Percentiles rank a stretch among this genome's conserved stretches.
phyloP scores from a whole-genome alignment of 1,139 yeast species.

The Kurtzmaniella quercitrusa region DNA sequence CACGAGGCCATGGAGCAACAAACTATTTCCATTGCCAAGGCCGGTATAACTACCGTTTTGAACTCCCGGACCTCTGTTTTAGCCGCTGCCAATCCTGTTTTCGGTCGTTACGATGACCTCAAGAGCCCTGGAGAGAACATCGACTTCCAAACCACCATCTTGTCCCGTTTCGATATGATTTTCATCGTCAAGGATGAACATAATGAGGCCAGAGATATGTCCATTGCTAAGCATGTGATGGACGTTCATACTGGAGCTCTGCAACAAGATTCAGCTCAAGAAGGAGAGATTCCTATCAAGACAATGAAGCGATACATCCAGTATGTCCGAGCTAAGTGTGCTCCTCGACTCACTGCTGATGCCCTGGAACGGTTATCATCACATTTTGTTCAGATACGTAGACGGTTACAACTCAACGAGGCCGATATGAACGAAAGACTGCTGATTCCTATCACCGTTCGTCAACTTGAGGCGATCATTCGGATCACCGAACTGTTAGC shows the following conservation, averaged over 20 bases:
- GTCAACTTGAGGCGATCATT: conserved; percentile 95
- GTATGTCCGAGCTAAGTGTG: conserved; percentile 84
- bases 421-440: conserved; percentile 82
- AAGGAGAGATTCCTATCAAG: conserved; percentile 86
- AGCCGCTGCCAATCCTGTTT: conserved; percentile 97
- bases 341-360: conserved; percentile 85
- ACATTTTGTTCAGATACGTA: conserved; percentile 88
- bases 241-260: conserved; percentile 84
- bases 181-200: conserved; percentile 96
- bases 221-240: conserved; percentile 94
- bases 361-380: conserved; percentile 93
- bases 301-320: conserved; percentile 90
- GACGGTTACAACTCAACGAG: conserved; percentile 78
- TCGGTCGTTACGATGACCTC: conserved; percentile 93
- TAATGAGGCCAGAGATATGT: conserved; percentile 76
- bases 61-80: conserved; percentile 94
- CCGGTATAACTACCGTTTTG: conserved; percentile 94
- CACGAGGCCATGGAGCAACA: conserved; percentile 99
- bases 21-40: conserved; percentile 97
- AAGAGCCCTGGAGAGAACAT: conserved; percentile 97
- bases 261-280: conserved; percentile 49
- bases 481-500: conserved; percentile 96
- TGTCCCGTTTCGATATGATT: conserved; percentile 98
- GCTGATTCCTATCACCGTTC: conserved; percentile 92
- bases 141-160: conserved; percentile 93